Conservation (phyloP, 2,329 filamentous ascomycete species). For the Ophiocordyceps polyrhachis-furcata region DNA sequence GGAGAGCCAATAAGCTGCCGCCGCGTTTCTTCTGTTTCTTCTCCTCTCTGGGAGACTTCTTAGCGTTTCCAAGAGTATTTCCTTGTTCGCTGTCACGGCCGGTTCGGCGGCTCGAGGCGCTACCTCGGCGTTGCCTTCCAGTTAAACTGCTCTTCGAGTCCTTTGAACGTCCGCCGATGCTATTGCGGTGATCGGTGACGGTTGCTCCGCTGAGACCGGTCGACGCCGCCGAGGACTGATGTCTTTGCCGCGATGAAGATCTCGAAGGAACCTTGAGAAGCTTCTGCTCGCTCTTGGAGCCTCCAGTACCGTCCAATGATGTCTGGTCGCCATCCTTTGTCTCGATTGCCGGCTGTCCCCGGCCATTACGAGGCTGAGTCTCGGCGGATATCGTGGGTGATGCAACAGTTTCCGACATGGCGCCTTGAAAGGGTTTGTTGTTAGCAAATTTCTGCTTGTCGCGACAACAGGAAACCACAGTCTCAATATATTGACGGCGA, state of each 20-base stretch:
- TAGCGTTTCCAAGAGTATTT: constrained; percentile 28
- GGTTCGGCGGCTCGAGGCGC: constrained; percentile 45
- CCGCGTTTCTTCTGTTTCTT: constrained; percentile 38
- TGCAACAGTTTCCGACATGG: constrained; percentile 15
- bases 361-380: constrained; percentile 16
- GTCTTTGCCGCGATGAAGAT: constrained; percentile 39
- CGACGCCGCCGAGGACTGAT: constrained; percentile 38
- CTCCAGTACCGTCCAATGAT: constrained; percentile 21
- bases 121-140: constrained; percentile 45
- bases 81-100: constrained; percentile 33
- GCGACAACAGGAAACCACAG: background rate
- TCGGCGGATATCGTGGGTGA: constrained; percentile 10
- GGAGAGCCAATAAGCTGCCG: constrained; percentile 36
- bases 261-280: constrained; percentile 41
- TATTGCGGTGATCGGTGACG: constrained; percentile 39
- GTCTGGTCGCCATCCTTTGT: constrained; percentile 24
- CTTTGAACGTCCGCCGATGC: constrained; percentile 44
- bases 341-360: constrained; percentile 15
- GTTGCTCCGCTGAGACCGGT: constrained; percentile 42
- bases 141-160: constrained; percentile 46
- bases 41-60: constrained; percentile 26
- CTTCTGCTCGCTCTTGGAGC: constrained; percentile 29
- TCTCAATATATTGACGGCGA: background rate
- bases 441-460: background rate
- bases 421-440: constrained; percentile 4